Evolutionary conservation across 805 yeast species (phyloP), one percentile per base, ranked within the genome.

Genomic region (Metschnikowia kofuensis): DNA sequence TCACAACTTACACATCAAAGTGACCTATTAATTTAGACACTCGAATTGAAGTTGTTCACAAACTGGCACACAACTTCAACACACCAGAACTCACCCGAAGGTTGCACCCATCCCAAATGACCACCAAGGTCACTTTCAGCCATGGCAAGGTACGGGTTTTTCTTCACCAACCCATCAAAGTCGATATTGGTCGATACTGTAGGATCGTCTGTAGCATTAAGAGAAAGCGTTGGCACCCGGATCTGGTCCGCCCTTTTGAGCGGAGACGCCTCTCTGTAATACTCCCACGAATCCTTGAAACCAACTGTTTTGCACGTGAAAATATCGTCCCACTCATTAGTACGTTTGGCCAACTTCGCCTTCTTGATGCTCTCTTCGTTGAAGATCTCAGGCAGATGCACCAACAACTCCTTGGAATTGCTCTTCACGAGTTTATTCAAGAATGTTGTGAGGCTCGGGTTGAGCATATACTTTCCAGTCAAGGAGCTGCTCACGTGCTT

Each of bases 191-290:
- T 69, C 12, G 86, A 82, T 12, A 82, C 83, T 34, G 88, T 77
- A 7, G 96, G 95, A 60, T 87, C 96, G 63, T 88, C 96, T 27
- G 72, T 54, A 1, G 95, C 72, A 60, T 80, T 79, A n/a, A 88
- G 59, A 28, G 81, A 74, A 32, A 89, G 61, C 2, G 81, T 66
- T 5, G 96, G 96, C 1, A 84, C 81, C 38, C 81, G 69, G 42
- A 87, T 74, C 13, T 73, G 65, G 27, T 67, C 64, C 11, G 85
- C 60, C 37, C 84, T 68, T 48, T 74, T 72, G 12, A 74, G 69
- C 2, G 91, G 80, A 5, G 89, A 79, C 0, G 80, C 89, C 38
- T 67, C 67, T 38, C 81, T 66, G 64, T 88, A 89, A 66, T 88
- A 88, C 50, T 84, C 88, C 44, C 63, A 62, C 2, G 85, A 83